Conservation (phyloP, 805 yeast species). For the Lipomyces chichibuensis region DNA sequence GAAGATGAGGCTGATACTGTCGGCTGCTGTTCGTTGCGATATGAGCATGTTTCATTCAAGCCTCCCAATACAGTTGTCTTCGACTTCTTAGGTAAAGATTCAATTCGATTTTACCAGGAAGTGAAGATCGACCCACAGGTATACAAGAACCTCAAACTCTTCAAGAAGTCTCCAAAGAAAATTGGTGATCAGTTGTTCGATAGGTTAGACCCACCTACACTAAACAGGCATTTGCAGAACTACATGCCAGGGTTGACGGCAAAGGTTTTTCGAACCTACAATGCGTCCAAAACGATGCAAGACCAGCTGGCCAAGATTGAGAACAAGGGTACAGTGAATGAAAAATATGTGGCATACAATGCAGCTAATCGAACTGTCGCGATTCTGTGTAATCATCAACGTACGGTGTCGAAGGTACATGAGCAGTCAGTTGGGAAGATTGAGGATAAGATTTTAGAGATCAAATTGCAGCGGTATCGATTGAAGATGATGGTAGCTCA, state of each 20-base stretch:
- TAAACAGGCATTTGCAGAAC: conserved; percentile 83
- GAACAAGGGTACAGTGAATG: conserved; percentile 85
- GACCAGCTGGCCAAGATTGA: conserved; percentile 83
- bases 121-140: conserved; percentile 92
- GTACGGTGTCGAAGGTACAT: conserved; percentile 85
- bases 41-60: conserved; percentile 80
- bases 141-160: conserved; percentile 81
- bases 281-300: conserved; percentile 96
- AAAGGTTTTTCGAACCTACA: conserved; percentile 95
- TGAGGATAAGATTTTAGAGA: conserved; percentile 72
- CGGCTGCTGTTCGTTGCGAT: conserved; percentile 93
- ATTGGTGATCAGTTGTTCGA: conserved; percentile 94
- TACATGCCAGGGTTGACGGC: conserved; percentile 95
- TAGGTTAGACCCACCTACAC: conserved; percentile 76
- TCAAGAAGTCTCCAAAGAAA: conserved; percentile 84
- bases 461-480: conserved; percentile 81
- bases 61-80: conserved; percentile 86
- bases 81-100: conserved; percentile 95
- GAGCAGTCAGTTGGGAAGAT: conserved; percentile 80
- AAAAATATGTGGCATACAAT: conserved; percentile 82
- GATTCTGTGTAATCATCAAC: conserved; percentile 94
- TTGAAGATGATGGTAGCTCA: conserved; percentile 69
- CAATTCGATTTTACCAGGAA: conserved; percentile 87
- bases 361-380: conserved; percentile 97
- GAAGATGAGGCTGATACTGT: conserved; percentile 98